A percentile compares a stretch with the other conserved stretches of the same genome.
These are phyloP conservation scores for Ustilago vetiveriae DNA, from an alignment of 1,284 basidiomycete genomes.

Conservation along the genomic window DNA sequence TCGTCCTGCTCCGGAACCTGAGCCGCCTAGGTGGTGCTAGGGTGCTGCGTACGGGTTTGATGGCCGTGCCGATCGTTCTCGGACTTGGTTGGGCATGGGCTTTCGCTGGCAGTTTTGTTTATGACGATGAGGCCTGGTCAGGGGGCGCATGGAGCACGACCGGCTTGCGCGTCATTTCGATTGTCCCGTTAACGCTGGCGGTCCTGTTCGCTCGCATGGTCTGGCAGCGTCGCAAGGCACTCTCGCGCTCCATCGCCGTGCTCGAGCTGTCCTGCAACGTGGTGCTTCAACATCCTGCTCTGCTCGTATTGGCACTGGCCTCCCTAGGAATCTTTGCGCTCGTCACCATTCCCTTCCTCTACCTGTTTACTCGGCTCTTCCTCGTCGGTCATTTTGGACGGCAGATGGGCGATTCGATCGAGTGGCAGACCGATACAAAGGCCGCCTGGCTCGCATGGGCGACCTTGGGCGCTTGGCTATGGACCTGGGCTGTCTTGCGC, in stretches of 20 bases:
- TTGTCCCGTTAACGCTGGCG: conserved; percentile 78
- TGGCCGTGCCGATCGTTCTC: conserved; percentile 76
- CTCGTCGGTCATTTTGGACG: conserved; percentile 65
- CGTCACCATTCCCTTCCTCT: conserved; percentile 81
- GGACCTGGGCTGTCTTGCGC: conserved; percentile 88
- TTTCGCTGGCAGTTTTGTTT: conserved; percentile 88
- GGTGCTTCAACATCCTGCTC: conserved; percentile 80
- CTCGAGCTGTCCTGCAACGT: conserved; percentile 82
- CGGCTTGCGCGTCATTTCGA: conserved; percentile 82
- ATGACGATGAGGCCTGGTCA: conserved; percentile 75
- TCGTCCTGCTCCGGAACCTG: conserved; percentile 51
- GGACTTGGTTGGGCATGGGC: conserved; percentile 85
- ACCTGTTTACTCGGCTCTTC: conserved; percentile 79
- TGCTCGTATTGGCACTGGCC: conserved; percentile 81
- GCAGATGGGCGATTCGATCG: conserved; percentile 62
- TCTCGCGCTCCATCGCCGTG: conserved; percentile 75
- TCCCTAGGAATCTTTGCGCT: conserved; percentile 79
- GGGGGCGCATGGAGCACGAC: conserved; percentile 80
- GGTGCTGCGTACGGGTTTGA: conserved; percentile 47
- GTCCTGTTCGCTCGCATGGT: conserved; percentile 78
- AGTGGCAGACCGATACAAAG: conserved; percentile 81
- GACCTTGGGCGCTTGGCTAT: conserved; percentile 80
- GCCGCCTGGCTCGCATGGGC: conserved; percentile 82
- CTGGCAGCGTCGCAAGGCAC: conserved; percentile 73
- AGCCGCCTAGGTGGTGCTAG: conserved; percentile 46